Base-by-base conservation (phyloP, 2,329 filamentous ascomycete genomes). In the Ceratocystis alfenasii region DNA sequence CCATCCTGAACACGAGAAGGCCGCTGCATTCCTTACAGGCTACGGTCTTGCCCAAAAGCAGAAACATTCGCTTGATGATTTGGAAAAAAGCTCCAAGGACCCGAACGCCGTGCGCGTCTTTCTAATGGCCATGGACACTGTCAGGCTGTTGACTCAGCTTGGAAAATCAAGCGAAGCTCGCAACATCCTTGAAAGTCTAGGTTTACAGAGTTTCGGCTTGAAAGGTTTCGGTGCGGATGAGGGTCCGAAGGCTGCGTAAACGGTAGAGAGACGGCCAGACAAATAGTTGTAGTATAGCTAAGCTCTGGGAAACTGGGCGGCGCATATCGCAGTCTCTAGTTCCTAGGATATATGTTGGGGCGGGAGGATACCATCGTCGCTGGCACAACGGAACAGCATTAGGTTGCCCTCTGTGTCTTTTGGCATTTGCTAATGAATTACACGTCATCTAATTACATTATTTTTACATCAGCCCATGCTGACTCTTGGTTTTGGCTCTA, bases 1-100 rank as follows among this genome's bases (percentile, higher is more conserved):
- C 0, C 74, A 75, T 1, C 82, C 83, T 0, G 76, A 77, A 30
- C 75, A 79, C 25, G 72, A 74, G 1, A 75, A 76, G 1, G 83
- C 83, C 0, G 70, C 84, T 10, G 70, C 75, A 1, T 78, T 80
- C 64, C 76, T 84, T 69, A 73, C 5, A 68, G 70, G 1, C 63
- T 69, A 57, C 17, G 8, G 57, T 50, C 5, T 12, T 25, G 30
- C 12, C 61, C 7, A 45, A 22, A n/a, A 62, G 10, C n/a, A 53
- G 20, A 20, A 20, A 17, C 45, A 12, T 22, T 20, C 50, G 25
- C 20, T 36, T 22, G n/a, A 36, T 30, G 53, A 57, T 12, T 30
- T 57, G 4, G 53, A 50, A 12, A 53, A 65, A 10, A 60, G 22
- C 20, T 17, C 7, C 30, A 63, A 57, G 41, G 59, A 46, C n/a